Evolutionary conservation across 306 rosid genomes (phyloP).

Genomic region (Vigna nakashimae): DNA sequence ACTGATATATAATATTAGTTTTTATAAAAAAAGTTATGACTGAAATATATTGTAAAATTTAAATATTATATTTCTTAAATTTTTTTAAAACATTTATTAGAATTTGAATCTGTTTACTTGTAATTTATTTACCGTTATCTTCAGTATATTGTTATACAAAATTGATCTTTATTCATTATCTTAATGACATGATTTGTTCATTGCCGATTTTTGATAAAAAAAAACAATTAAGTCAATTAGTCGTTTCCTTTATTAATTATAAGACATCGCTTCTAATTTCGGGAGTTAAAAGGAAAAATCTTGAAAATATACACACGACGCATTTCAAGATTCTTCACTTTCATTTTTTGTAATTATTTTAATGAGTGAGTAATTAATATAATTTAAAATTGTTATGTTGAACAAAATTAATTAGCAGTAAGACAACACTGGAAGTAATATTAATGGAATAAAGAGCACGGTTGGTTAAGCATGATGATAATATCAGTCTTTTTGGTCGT

Average conservation of each 20-base stretch:
- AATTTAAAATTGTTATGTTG: neutral
- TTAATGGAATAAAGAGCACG: slow-evolving; percentile 24
- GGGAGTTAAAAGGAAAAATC: too few species aligned
- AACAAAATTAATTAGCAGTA: neutral
- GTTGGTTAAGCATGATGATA: slow-evolving; percentile 66
- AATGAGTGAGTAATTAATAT: too few species aligned
- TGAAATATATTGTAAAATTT: neutral
- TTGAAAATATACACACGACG: too few species aligned
- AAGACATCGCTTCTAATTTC: too few species aligned
- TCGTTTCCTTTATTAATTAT: neutral
- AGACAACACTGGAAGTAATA: neutral
- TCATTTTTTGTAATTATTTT: too few species aligned
- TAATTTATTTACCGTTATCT: neutral
- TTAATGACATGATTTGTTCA: neutral
- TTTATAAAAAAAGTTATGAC: neutral
- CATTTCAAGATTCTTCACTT: too few species aligned
- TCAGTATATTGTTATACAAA: neutral
- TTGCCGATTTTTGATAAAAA: neutral
- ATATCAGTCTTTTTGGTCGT: slow-evolving; percentile 74
- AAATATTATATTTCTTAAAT: too few species aligned
- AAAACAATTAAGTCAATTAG: neutral
- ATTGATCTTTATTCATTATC: neutral
- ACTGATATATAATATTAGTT: neutral
- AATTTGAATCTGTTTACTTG: neutral
- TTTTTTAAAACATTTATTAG: neutral